These are phyloP conservation scores for Ogataea polymorpha DNA, from an alignment of 805 yeast genomes.

Conservation along the genomic window DNA sequence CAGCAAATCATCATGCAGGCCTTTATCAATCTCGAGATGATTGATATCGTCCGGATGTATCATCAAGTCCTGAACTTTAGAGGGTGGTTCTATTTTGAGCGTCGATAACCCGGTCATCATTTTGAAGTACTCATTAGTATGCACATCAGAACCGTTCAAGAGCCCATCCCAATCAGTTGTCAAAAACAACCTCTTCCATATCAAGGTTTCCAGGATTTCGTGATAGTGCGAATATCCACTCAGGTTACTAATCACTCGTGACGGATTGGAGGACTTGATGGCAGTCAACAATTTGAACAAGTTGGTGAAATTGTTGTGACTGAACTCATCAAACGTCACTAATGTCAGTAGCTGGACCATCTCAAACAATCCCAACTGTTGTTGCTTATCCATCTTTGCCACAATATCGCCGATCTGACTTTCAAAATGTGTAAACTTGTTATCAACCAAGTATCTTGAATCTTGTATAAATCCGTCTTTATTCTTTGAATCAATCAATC, in stretches of 20 bases:
- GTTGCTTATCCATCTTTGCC: slow-evolving; percentile 35
- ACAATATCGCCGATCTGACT: slow-evolving; percentile 19
- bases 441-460: slow-evolving; percentile 24
- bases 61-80: slow-evolving; percentile 10
- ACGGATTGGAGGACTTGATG: slow-evolving; percentile 32
- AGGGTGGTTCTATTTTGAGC: slow-evolving; percentile 12
- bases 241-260: slow-evolving; percentile 2
- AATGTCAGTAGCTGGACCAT: slow-evolving; percentile 47
- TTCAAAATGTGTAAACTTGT: slow-evolving; percentile 14
- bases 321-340: slow-evolving; percentile 46
- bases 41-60: slow-evolving; percentile 15
- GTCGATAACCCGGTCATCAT: slow-evolving; percentile 13
- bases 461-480: slow-evolving; percentile 21
- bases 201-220: slow-evolving; percentile 29
- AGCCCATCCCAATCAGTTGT: slow-evolving; percentile 51
- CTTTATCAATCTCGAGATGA: slow-evolving; percentile 6
- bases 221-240: slow-evolving; percentile 9
- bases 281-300: slow-evolving; percentile 53
- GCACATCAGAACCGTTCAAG: slow-evolving; percentile 10
- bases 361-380: slow-evolving; percentile 41
- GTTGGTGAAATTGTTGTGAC: slow-evolving; percentile 41
- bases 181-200: slow-evolving; percentile 61
- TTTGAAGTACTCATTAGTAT: slow-evolving; percentile 16
- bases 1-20: slow-evolving; percentile 7
- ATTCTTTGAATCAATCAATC: slow-evolving; percentile 25